Evolutionary conservation across 2,329 filamentous ascomycete species (phyloP), one percentile per base, ranked within the genome.

Genomic region (Colletotrichum phormii): DNA sequence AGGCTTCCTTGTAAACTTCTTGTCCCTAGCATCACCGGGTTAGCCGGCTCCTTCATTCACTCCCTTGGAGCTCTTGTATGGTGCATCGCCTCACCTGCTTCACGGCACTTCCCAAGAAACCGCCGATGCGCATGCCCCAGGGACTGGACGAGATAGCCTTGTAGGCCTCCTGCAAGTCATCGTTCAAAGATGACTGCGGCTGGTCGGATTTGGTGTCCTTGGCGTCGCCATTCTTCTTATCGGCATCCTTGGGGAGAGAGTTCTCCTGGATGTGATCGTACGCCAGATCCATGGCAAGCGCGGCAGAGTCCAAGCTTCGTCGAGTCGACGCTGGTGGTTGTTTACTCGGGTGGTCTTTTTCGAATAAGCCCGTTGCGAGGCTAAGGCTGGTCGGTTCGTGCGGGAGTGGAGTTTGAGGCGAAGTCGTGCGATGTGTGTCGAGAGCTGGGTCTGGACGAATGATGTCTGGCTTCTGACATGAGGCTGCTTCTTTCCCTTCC

Each of bases 201-300:
- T 85, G 80, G 73, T 84, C 82, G 26, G 78, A 74, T 66, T 84
- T 80, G 61, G 86, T 80, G 59, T 82, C 82, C 55, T 85, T 84
- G 49, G 78, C 67, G 54, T 72, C 75, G 72, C 71, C 77, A 73
- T 76, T 75, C 74, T 86, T 84, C 75, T 87, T 85, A 74, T 89
- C 86, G 72, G 86, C 80, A 70, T 91, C 87, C 77, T 90, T 89
- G 51, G 89, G 87, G 74, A 94, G 89, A 64, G 91, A 89, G 81
- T 97, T 92, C 85, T 98, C 95, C 81, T 95, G 92, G 79, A 98
- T 97, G 83, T 98, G 95, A 80, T 99, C 97, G 89, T 98, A 99
- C 57, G 95, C 95, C 80, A 97, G 88, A 89, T 99, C 97, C 97
- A 99, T 98, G 76, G 75, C 71, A 51, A 65, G 46, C 13, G 55